Conservation (phyloP, 139 green algal species). For the Micractinium sp. region DNA sequence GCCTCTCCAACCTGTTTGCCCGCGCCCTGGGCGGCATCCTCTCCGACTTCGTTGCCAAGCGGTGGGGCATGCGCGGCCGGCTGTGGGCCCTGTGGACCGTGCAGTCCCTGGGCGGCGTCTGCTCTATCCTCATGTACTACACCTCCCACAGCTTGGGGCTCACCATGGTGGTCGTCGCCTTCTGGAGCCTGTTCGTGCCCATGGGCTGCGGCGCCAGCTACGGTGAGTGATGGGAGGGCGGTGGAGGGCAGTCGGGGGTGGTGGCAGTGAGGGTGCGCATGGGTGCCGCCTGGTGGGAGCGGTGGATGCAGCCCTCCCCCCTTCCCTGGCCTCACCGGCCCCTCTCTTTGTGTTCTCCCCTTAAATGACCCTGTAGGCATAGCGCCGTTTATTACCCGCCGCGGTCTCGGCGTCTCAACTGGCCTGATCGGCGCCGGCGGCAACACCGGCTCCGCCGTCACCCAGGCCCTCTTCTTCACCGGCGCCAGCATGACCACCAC, state of each 20-base stretch:
- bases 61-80: conserved; percentile 79
- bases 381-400: conserved; percentile 26
- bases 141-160: conserved; percentile 60
- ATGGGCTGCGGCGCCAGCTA: conserved; percentile 73
- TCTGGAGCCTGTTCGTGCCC: conserved; percentile 77
- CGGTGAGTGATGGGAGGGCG: no score
- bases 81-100: conserved; percentile 76
- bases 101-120: conserved; percentile 74
- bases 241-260: no score
- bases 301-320: no score
- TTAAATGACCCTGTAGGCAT: not conserved
- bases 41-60: conserved; percentile 62
- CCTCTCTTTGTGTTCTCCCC: not conserved
- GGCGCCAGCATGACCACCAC: conserved; percentile 54
- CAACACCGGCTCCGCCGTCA: conserved; percentile 88
- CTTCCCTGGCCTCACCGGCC: not conserved
- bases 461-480: conserved; percentile 91
- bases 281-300: no score
- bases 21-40: conserved; percentile 80
- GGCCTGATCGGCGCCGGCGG: conserved; percentile 93
- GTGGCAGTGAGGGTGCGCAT: conserved; percentile 54
- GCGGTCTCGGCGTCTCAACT: conserved; percentile 84
- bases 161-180: conserved; percentile 85
- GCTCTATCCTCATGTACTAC: conserved; percentile 83
- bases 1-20: conserved; percentile 93